Conservation (phyloP, 2,329 filamentous ascomycete species). For the Pseudogymnoascus sp. region DNA sequence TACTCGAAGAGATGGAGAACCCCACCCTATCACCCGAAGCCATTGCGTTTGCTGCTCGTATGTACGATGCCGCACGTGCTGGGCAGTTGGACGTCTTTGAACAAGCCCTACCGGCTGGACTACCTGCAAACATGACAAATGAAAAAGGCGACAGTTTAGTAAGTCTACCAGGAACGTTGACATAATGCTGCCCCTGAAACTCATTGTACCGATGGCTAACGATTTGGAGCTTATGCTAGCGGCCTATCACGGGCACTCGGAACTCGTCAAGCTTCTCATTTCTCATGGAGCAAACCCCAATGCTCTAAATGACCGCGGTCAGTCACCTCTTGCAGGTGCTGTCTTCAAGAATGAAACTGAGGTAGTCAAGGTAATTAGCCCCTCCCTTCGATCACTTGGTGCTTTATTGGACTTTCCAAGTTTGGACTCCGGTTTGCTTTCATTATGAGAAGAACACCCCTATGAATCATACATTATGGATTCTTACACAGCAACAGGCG, state of each 20-base stretch:
- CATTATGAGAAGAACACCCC: neutral
- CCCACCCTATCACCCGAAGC: slow-evolving; percentile 45
- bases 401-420: neutral
- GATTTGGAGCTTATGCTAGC: slow-evolving; percentile 58
- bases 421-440: neutral
- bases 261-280: slow-evolving; percentile 53
- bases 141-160: slow-evolving; percentile 65
- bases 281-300: slow-evolving; percentile 60
- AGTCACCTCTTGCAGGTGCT: slow-evolving; percentile 62
- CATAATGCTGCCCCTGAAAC: neutral
- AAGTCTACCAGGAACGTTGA: slow-evolving; percentile 21
- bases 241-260: slow-evolving; percentile 59
- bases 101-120: slow-evolving; percentile 55
- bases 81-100: slow-evolving; percentile 52
- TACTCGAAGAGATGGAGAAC: neutral
- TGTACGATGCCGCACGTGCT: slow-evolving; percentile 59
- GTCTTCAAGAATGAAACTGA: slow-evolving; percentile 64
- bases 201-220: neutral
- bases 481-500: slow-evolving; percentile 17
- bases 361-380: slow-evolving; percentile 46
- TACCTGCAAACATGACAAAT: slow-evolving; percentile 65
- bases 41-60: slow-evolving; percentile 55
- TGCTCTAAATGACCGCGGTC: slow-evolving; percentile 57
- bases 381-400: neutral
- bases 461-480: slow-evolving; percentile 15